Evolutionary conservation across 345 rosid species (phyloP), one percentile per base, ranked within the genome.

Genomic region (Eutrema japonicum): DNA sequence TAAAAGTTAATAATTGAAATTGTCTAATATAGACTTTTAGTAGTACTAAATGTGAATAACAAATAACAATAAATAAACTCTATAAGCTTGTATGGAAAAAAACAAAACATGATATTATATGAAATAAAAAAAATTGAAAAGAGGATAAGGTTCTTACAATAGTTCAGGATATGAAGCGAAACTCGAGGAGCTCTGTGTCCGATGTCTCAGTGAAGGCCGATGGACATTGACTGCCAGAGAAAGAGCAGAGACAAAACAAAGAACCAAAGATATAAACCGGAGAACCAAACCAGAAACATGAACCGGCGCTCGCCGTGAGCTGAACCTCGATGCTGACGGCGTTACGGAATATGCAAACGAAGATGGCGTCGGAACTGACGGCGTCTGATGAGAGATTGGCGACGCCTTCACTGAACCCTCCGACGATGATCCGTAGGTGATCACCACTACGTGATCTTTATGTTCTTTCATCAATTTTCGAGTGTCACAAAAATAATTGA

Each of bases 201-300:
- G 54, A 22, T 49, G 68, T 18, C 61, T 77, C 69, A 67, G 79
- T 58, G 82, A 64, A 51, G 83, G n/a, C 64, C 72, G 54, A 29
- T 62, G 65, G 69, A 76, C 74, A 62, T 66, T 74, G 62, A 74
- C 73, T 22, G 89, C 83, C 58, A 90, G 85, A 4, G 85, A 76
- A 12, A 88, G 75, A 57, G 96, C 96, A 16, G 98, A 85, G 57
- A 79, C 66, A 27, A 90, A 85, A 64, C 88, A 86, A 66, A 88
- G 78, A 26, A 88, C 51, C 46, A 88, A 78, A 2, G 80, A 78
- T 57, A 77, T 56, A 68, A 81, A 83, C 50, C 93, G 83, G 49
- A 92, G 88, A 68, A 79, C 51, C 52, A 88, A 83, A 71, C 13
- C 56, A 7, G 54, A 36, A 13, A 64, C 49, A 54, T 81, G 79